Evolutionary conservation across 2,329 filamentous ascomycete genomes (phyloP).

Genomic region (Ambrosiella beaveri): DNA sequence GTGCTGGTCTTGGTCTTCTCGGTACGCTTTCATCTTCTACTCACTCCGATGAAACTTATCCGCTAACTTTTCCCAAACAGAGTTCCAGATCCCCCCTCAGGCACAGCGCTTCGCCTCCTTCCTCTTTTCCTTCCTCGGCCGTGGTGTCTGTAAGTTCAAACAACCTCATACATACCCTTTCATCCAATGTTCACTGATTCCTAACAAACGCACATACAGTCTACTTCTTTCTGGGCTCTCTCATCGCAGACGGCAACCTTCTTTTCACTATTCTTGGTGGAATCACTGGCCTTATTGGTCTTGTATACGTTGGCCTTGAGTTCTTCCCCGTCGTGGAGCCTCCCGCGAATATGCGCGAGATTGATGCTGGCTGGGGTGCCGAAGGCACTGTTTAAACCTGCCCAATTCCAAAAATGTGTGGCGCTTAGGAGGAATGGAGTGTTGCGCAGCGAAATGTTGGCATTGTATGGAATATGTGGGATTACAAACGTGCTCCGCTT

Average conservation of each 20-base stretch:
- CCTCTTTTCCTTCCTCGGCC: conserved; percentile 92
- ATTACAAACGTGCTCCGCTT: too few relatives aligned
- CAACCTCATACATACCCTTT: background rate
- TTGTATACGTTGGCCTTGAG: conserved; percentile 61
- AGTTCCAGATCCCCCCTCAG: conserved; percentile 91
- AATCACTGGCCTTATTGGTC: conserved; percentile 59
- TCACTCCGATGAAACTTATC: background rate
- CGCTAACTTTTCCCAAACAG: conserved; percentile 23
- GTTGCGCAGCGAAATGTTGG: background rate
- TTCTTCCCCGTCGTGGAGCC: conserved; percentile 66
- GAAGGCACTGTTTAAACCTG: conserved; percentile 46
- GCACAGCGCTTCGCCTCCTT: conserved; percentile 89
- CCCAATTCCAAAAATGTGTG: background rate
- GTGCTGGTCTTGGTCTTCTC: conserved; percentile 55
- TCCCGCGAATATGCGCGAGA: conserved; percentile 66
- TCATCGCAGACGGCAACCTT: conserved; percentile 53
- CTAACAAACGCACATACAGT: conserved; percentile 33
- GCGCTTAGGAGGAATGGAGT: background rate
- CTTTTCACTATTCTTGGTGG: conserved; percentile 61
- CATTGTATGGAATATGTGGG: too few relatives aligned
- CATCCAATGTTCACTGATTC: background rate
- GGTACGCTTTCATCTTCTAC: conserved; percentile 18
- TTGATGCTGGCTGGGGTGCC: conserved; percentile 57
- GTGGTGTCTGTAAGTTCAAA: conserved; percentile 65
- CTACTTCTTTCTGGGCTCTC: conserved; percentile 86